phyloP scores from a whole-genome alignment of 1,139 yeast species.

The Candida glucosophila region DNA sequence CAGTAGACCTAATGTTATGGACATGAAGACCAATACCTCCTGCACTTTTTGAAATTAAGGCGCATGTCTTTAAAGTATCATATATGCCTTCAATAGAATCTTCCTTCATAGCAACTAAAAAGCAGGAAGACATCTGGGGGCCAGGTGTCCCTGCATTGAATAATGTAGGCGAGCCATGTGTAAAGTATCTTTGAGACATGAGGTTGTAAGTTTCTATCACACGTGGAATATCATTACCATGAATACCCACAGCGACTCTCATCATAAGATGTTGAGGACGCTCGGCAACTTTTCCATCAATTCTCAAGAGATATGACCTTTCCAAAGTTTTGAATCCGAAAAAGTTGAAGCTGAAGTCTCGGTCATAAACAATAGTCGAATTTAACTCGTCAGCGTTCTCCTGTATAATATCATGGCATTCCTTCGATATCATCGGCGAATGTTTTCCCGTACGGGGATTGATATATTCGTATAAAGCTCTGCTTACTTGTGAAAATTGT shows the following conservation, averaged over 20 bases:
- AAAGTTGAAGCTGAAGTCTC: conserved; percentile 76
- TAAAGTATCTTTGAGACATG: conserved; percentile 79
- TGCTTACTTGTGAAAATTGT: conserved; percentile 73
- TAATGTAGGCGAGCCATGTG: conserved; percentile 85
- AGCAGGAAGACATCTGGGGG: conserved; percentile 65
- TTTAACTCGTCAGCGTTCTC: conserved; percentile 63
- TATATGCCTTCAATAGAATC: conserved; percentile 54
- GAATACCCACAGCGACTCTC: conserved; percentile 88
- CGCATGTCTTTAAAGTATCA: conserved; percentile 45
- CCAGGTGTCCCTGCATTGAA: conserved; percentile 86
- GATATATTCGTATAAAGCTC: conserved; percentile 56
- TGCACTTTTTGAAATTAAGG: conserved; percentile 49
- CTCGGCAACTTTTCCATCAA: conserved; percentile 70
- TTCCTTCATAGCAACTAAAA: conserved; percentile 47
- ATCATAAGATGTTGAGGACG: conserved; percentile 86
- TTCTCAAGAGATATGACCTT: conserved; percentile 69
- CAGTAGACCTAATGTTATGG: conserved; percentile 43
- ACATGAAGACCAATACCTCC: conserved; percentile 55
- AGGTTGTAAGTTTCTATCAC: conserved; percentile 75
- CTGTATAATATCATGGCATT: conserved; percentile 55
- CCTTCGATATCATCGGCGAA: conserved; percentile 77
- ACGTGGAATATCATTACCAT: conserved; percentile 60
- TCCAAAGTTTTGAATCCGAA: conserved; percentile 86
- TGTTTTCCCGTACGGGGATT: conserved; percentile 66
- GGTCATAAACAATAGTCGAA: conserved; percentile 73